Base-by-base conservation (phyloP, 495 filamentous ascomycete species). In the Ascobolus immersus region DNA sequence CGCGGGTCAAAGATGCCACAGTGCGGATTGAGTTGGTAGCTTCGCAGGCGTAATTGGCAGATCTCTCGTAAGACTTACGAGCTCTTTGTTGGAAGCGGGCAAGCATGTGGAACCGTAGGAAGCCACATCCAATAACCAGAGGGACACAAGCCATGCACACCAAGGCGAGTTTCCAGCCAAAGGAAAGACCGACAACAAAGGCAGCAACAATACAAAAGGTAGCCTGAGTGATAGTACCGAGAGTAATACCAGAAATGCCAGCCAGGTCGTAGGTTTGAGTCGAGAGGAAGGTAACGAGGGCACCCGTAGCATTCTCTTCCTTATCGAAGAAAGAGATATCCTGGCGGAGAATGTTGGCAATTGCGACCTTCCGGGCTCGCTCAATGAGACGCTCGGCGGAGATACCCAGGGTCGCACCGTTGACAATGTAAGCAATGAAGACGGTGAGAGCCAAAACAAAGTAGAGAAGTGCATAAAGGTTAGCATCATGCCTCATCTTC, bases 401-500 rank as follows among this genome's bases (percentile, higher is more conserved):
- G 44, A 71, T 73, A 5, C 77, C 81, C 38, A 93, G 89, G 4
- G 67, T 59, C 14, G 76, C 39, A 24, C 79, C 82, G 41, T 84
- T 74, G 22, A 45, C 45, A 21, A 61, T 55, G 42, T 75, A 75
- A 2, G 69, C 64, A 32, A 84, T 47, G 38, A 91, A 69, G 45
- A 75, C 67, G 19, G 70, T 62, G 28, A 90, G 50, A 11, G 75
- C 86, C n/a, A 92, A 65, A 65, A 93, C 80, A 15, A 94, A 63
- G 50, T 86, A 96, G 81, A 96, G 92, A 37, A 71, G 50, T 22
- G 66, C 69, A 84, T 86, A 96, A 52, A 93, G 94, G 40, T 86
- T 68, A 26, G 68, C 68, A 26, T 76, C 67, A 2, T 61, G 58
- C 31, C 71, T 62, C 23, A 89, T 51, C 39, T 60, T 50, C 26